Percentiles rank a stretch among this genome's conserved stretches.
phyloP scores from a whole-genome alignment of 192 early-diverging fungal species.

The Neocallimastix lanati region DNA sequence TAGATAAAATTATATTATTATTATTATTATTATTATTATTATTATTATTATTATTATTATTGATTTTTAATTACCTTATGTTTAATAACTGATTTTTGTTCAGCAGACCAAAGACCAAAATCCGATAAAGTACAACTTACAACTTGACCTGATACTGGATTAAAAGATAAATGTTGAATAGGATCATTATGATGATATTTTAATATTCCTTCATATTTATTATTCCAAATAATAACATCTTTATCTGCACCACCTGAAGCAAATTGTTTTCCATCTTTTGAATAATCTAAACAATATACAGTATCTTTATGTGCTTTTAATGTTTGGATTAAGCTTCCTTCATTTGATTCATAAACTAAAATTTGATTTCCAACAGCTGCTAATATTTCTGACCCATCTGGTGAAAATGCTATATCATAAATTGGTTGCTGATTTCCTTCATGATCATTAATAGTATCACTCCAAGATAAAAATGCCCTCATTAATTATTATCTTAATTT shows the following conservation, averaged over 20 bases:
- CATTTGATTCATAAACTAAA: slow-evolving; percentile 27
- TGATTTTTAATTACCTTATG: slow-evolving; percentile 21
- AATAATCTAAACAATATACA: slow-evolving; percentile 19
- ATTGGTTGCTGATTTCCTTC: slow-evolving; percentile 17
- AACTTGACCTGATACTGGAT: slow-evolving; percentile 24
- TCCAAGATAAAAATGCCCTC: background rate
- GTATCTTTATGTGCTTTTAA: slow-evolving; percentile 34
- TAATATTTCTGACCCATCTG: slow-evolving; percentile 23
- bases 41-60: too few relatives aligned
- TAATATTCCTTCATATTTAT: slow-evolving; percentile 23
- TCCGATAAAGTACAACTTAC: slow-evolving; percentile 26
- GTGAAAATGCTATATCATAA: slow-evolving; percentile 26
- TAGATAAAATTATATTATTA: too few relatives aligned
- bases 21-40: too few relatives aligned
- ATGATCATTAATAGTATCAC: background rate
- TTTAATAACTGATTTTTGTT: slow-evolving; percentile 30
- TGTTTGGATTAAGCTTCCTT: slow-evolving; percentile 27
- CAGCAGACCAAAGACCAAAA: slow-evolving; percentile 36
- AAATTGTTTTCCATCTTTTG: slow-evolving; percentile 13
- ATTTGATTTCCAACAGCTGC: slow-evolving; percentile 25
- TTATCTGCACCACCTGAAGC: slow-evolving; percentile 41
- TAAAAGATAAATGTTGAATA: slow-evolving; percentile 25
- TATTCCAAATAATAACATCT: slow-evolving; percentile 38
- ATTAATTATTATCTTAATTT: background rate
- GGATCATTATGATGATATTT: slow-evolving; percentile 37